These are phyloP conservation scores for Wallacemonas sp. DNA, from an alignment of 208 protist species.

Conservation along the genomic window DNA sequence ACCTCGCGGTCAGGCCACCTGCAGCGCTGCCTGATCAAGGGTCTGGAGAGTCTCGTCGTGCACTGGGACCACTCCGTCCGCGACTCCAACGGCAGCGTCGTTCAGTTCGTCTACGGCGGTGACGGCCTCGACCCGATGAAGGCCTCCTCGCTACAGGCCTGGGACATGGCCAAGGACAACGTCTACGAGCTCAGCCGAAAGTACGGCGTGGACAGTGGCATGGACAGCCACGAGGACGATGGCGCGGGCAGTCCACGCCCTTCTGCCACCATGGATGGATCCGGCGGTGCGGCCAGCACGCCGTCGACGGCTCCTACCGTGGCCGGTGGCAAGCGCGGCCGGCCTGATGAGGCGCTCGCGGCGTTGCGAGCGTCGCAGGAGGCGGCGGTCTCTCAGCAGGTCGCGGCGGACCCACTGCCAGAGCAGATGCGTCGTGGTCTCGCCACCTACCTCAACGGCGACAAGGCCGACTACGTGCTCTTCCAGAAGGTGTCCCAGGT, in stretches of 20 bases:
- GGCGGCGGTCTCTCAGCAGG: constrained; percentile 24
- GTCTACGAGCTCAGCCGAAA: constrained; percentile 52
- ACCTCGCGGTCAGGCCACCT: constrained; percentile 99
- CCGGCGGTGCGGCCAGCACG: constrained; percentile 14
- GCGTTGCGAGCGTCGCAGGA: constrained; percentile 24
- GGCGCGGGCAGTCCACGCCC: constrained; percentile 10
- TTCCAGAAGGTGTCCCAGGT: constrained; percentile 82
- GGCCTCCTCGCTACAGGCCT: constrained; percentile 91
- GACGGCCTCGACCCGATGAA: constrained; percentile 97
- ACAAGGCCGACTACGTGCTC: constrained; percentile 61
- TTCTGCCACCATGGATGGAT: constrained; percentile 15
- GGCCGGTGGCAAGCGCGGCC: constrained; percentile 13
- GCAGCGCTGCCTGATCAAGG: constrained; percentile 97
- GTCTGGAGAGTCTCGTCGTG: constrained; percentile 93
- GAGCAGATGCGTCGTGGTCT: constrained; percentile 33
- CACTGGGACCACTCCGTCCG: constrained; percentile 96
- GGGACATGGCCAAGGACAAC: constrained; percentile 91
- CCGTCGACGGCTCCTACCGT: constrained; percentile 23
- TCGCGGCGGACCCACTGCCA: constrained; percentile 61
- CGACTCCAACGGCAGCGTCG: constrained; percentile 92
- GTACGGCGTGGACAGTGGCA: constrained; percentile 55
- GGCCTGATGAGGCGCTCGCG: constrained; percentile 26
- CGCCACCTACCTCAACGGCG: constrained; percentile 40
- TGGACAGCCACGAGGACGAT: constrained; percentile 4
- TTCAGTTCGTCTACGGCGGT: constrained; percentile 99